Conservation (phyloP, 2,329 filamentous ascomycete species). For the Zymoseptoria pseudotritici region DNA sequence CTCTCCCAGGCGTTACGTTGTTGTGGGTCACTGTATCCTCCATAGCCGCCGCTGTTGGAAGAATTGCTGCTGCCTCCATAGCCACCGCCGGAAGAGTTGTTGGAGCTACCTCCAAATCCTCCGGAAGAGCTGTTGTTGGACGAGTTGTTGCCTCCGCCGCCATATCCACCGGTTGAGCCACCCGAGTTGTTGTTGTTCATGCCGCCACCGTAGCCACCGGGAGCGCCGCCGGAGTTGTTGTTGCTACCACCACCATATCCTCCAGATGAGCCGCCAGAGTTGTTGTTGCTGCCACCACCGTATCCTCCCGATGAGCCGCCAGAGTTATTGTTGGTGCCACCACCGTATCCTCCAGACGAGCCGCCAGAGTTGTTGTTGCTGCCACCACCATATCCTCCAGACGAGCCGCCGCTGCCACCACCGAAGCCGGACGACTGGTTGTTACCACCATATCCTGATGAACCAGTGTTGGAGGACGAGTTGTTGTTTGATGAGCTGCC, state of each 20-base stretch:
- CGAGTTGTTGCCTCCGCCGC: not conserved
- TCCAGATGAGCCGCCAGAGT: not conserved
- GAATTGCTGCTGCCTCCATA: slow-evolving; percentile 2
- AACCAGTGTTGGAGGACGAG: not conserved
- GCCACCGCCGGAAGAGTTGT: slow-evolving; percentile 1
- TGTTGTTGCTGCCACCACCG: slow-evolving; percentile 1
- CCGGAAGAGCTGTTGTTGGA: not conserved
- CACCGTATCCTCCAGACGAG: slow-evolving; percentile 2
- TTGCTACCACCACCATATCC: slow-evolving; percentile 6
- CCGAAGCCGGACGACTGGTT: not conserved
- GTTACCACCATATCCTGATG: not conserved
- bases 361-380: slow-evolving; percentile 3
- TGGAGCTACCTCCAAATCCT: slow-evolving; percentile 1
- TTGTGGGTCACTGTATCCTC: not conserved
- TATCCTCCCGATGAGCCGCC: not conserved
- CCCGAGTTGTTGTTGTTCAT: slow-evolving; percentile 2
- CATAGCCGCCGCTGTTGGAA: slow-evolving; percentile 1
- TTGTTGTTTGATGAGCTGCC: not conserved
- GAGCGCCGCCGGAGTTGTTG: not conserved
- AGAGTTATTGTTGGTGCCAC: slow-evolving; percentile 4
- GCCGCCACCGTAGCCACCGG: slow-evolving; percentile 2
- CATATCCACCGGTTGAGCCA: not conserved
- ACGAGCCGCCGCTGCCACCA: slow-evolving; percentile 1
- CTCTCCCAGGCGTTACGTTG: not conserved
- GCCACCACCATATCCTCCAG: slow-evolving; percentile 5